Percentiles rank a stretch among this genome's conserved stretches.
Conservation (phyloP, 2,329 filamentous ascomycete genomes). For the Diplocarpon mali region DNA sequence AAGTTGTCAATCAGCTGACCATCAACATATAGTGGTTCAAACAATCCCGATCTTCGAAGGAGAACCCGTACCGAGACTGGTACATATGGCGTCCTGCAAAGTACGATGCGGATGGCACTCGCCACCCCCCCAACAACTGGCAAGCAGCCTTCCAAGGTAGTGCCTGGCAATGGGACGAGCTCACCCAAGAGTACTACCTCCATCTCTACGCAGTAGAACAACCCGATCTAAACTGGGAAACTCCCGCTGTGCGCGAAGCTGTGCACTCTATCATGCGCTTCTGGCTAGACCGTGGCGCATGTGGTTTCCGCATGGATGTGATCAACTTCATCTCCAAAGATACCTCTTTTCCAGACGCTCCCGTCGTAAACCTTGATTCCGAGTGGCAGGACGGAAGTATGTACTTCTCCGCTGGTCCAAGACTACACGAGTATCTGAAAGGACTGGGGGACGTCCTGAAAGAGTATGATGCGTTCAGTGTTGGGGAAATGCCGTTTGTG, state of each 20-base stretch:
- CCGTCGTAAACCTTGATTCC: conserved; percentile 32
- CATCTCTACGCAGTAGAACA: conserved; percentile 58
- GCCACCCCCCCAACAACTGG: conserved; percentile 36
- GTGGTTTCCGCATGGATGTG: conserved; percentile 53
- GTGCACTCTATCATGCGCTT: conserved; percentile 62
- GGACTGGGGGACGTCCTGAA: conserved; percentile 37
- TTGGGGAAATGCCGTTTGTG: conserved; percentile 38
- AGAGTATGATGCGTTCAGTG: conserved; percentile 39
- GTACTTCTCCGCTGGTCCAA: conserved; percentile 33
- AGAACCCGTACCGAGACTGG: conserved; percentile 46
- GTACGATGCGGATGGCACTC: conserved; percentile 28
- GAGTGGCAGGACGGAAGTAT: conserved; percentile 33
- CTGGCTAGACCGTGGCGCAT: conserved; percentile 56
- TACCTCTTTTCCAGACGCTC: conserved; percentile 42
- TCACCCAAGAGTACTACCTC: conserved; percentile 42
- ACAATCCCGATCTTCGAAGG: conserved; percentile 36
- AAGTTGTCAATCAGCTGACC: neutral
- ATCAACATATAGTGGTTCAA: conserved; percentile 43
- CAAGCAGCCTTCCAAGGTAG: conserved; percentile 32
- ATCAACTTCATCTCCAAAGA: conserved; percentile 58
- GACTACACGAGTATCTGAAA: conserved; percentile 40
- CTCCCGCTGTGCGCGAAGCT: conserved; percentile 50
- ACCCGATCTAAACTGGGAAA: conserved; percentile 71
- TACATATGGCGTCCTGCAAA: conserved; percentile 48
- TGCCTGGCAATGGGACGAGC: conserved; percentile 44